Evolutionary conservation across 2,329 filamentous ascomycete genomes (phyloP).

Genomic region (Scolecobasidium constrictum): DNA sequence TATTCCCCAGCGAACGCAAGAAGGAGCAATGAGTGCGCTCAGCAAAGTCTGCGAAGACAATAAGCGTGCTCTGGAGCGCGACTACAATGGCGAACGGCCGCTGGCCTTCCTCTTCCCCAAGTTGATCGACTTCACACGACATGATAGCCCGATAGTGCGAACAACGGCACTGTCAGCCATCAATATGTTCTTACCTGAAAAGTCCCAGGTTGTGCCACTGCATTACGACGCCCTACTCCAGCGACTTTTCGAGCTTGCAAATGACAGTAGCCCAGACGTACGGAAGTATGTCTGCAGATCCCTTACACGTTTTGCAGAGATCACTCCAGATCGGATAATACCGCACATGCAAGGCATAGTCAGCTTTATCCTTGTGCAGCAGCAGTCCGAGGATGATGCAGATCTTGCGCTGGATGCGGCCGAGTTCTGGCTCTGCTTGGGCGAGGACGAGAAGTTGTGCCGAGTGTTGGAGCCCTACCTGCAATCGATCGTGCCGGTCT

Average conservation of each 20-base stretch:
- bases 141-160: slow-evolving; percentile 64
- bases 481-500: slow-evolving; percentile 73
- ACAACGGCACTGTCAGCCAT: slow-evolving; percentile 71
- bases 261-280: slow-evolving; percentile 69
- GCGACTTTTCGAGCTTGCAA: slow-evolving; percentile 70
- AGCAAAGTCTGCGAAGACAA: slow-evolving; percentile 97
- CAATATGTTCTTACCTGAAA: slow-evolving; percentile 82
- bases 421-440: slow-evolving; percentile 93
- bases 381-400: slow-evolving; percentile 69
- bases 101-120: slow-evolving; percentile 83
- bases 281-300: slow-evolving; percentile 86
- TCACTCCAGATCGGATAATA: slow-evolving; percentile 77
- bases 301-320: slow-evolving; percentile 85
- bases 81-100: slow-evolving; percentile 80
- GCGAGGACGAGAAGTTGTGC: slow-evolving; percentile 75
- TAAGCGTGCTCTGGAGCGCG: slow-evolving; percentile 70
- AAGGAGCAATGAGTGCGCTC: slow-evolving; percentile 87
- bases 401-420: slow-evolving; percentile 89
- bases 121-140: slow-evolving; percentile 76
- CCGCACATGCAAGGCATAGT: slow-evolving; percentile 83
- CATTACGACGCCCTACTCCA: slow-evolving; percentile 73
- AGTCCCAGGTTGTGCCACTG: slow-evolving; percentile 69
- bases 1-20: slow-evolving; percentile 61
- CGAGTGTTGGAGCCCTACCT: slow-evolving; percentile 67
- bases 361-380: slow-evolving; percentile 85